Evolutionary conservation across 169 alveolate species (phyloP).

Genomic region (Theileria equi): DNA sequence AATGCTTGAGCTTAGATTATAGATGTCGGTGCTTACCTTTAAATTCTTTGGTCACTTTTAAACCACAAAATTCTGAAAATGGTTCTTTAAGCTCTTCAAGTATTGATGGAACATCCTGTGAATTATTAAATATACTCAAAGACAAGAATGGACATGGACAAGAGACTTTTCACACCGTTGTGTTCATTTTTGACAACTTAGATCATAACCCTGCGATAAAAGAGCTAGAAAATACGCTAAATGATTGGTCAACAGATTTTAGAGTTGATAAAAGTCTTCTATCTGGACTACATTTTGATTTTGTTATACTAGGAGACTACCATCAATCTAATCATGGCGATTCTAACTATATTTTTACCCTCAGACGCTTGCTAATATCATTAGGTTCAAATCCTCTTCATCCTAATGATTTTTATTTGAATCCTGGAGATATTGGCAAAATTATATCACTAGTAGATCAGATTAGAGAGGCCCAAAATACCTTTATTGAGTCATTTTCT

Average conservation of each 20-base stretch:
- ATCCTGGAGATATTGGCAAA: slow-evolving; percentile 33
- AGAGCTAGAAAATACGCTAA: slow-evolving; percentile 5
- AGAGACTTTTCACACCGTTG: slow-evolving; percentile 6
- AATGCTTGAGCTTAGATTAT: not conserved
- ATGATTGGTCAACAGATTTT: slow-evolving; percentile 46
- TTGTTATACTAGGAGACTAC: not conserved
- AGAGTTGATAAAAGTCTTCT: slow-evolving; percentile 26
- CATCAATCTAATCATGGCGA: not conserved
- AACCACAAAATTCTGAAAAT: not conserved
- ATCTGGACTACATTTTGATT: not conserved
- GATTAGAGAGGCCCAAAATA: slow-evolving; percentile 28
- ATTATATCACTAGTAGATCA: slow-evolving; percentile 37
- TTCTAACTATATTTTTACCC: not conserved
- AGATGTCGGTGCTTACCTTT: slow-evolving; percentile 9
- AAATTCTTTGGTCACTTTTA: not conserved
- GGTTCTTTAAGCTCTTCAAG: not conserved
- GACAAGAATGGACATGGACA: not conserved
- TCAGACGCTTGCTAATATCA: not conserved
- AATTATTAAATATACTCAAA: not conserved
- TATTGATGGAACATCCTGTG: not conserved
- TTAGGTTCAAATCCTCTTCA: slow-evolving; percentile 29
- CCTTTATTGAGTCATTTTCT: not conserved
- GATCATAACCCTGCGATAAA: not conserved
- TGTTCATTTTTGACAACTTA: slow-evolving; percentile 26
- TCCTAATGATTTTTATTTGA: not conserved